These are phyloP conservation scores for Dendrobium officinale DNA, from an alignment of 106 monocot genomes.

Conservation along the genomic window DNA sequence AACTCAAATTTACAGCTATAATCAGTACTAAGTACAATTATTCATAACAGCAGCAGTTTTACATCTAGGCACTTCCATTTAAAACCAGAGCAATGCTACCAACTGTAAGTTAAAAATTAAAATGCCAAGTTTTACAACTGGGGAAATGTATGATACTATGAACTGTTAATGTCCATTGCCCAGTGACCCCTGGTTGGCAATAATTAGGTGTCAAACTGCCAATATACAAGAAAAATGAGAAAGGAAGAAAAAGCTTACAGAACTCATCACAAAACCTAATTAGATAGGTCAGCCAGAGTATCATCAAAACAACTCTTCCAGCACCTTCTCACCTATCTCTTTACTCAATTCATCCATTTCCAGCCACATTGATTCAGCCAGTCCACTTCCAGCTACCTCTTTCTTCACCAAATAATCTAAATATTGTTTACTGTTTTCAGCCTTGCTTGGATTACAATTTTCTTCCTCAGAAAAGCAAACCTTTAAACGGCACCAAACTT, in stretches of 20 bases:
- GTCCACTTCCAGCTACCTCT: slow-evolving; percentile 30
- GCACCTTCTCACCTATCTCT: slow-evolving; percentile 33
- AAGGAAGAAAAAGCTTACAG: neutral
- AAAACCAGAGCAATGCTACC: no score
- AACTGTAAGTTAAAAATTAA: no score
- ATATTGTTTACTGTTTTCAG: slow-evolving; percentile 15
- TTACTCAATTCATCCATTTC: slow-evolving; percentile 34
- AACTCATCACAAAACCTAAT: neutral
- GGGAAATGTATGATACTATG: neutral
- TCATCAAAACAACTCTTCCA: slow-evolving; percentile 49
- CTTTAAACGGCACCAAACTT: slow-evolving; percentile 36
- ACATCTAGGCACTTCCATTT: no score
- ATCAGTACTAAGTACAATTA: no score
- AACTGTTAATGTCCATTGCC: neutral
- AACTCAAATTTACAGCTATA: no score
- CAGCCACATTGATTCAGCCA: slow-evolving; percentile 26
- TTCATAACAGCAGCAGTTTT: no score
- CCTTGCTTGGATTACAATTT: neutral
- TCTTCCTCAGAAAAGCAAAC: slow-evolving; percentile 32
- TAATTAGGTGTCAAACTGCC: neutral
- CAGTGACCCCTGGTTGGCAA: neutral
- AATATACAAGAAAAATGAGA: neutral
- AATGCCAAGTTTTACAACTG: neutral
- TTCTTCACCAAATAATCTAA: slow-evolving; percentile 30
- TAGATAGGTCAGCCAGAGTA: slow-evolving; percentile 19